Evolutionary conservation across 164 flowering plant genomes (phyloP).

Genomic region (Tetrastigma voinierianum): DNA sequence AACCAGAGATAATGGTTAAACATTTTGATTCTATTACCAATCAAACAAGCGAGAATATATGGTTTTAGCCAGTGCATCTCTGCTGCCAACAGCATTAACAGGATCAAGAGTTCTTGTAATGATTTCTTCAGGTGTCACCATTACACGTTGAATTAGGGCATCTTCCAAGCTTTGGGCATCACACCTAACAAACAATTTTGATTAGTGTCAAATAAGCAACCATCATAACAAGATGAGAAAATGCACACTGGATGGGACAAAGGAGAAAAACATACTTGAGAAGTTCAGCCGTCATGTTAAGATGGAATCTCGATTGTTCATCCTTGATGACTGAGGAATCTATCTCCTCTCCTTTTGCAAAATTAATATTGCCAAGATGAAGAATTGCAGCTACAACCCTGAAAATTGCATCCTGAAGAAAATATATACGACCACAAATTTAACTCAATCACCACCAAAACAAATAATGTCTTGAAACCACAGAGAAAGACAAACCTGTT

Average conservation of each 20-base stretch:
- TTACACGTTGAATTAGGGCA: conserved; percentile 25
- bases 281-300: conserved; percentile 23
- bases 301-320: conserved; percentile 27
- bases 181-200: conserved; percentile 11
- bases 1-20: neutral
- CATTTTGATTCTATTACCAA: conserved; percentile 10
- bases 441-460: neutral
- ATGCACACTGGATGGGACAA: neutral
- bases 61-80: conserved; percentile 26
- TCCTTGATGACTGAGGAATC: conserved; percentile 27
- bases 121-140: conserved; percentile 29
- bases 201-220: neutral
- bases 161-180: conserved; percentile 26
- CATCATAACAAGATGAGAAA: neutral
- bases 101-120: conserved; percentile 25
- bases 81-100: conserved; percentile 20
- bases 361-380: conserved; percentile 24
- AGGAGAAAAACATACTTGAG: conserved; percentile 7
- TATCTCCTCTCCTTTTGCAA: conserved; percentile 24
- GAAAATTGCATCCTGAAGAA: conserved; percentile 19
- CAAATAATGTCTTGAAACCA: neutral
- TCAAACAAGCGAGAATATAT: conserved; percentile 24
- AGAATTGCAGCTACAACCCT: conserved; percentile 20
- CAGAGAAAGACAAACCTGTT: conserved; percentile 14
- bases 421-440: neutral